Percentiles rank a stretch among this genome's conserved stretches.
These are phyloP conservation scores for Balakata baccata DNA, from an alignment of 345 rosid species.

Conservation along the genomic window DNA sequence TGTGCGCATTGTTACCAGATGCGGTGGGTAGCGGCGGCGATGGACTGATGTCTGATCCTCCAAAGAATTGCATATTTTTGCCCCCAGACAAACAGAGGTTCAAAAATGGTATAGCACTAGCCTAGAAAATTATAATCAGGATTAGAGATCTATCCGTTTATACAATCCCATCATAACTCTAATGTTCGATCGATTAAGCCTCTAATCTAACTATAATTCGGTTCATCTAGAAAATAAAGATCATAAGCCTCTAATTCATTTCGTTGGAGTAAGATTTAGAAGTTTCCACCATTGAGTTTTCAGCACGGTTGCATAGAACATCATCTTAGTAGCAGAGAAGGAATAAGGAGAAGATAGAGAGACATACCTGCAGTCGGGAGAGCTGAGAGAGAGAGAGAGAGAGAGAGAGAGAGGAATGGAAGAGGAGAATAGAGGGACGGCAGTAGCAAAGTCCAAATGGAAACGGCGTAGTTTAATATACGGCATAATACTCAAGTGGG, in stretches of 20 bases:
- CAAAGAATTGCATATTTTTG: conserved; percentile 79
- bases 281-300: background rate
- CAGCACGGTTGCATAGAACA: background rate
- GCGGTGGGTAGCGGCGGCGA: conserved; percentile 73
- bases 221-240: background rate
- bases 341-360: background rate
- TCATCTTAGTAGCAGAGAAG: background rate
- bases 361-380: conserved; percentile 2
- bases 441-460: background rate
- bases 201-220: background rate
- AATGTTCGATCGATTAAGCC: background rate
- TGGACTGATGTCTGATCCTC: conserved; percentile 86
- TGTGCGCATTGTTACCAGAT: conserved; percentile 77
- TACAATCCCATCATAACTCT: background rate
- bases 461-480: background rate
- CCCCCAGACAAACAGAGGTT: background rate
- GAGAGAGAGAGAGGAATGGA: background rate
- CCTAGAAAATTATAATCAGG: background rate
- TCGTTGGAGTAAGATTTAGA: background rate
- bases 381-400: background rate
- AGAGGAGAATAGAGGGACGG: background rate
- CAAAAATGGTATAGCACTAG: background rate
- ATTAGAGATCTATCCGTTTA: conserved; percentile 9
- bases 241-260: background rate
- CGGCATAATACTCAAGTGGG: too few species aligned